phyloP scores from a whole-genome alignment of 2,329 filamentous ascomycete genomes.

The Bipolaris gigantea region DNA sequence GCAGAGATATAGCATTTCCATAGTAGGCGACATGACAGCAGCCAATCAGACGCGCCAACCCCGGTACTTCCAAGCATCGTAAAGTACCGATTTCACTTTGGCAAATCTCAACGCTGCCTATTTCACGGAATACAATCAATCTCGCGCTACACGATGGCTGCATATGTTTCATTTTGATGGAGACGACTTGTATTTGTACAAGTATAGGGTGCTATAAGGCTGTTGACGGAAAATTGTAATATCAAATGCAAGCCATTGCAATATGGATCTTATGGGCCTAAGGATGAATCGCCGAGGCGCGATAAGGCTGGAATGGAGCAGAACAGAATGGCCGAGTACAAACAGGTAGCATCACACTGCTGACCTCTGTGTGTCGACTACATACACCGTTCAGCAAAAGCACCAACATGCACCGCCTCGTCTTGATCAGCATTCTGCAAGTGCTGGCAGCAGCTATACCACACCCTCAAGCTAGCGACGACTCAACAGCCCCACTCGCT shows the following conservation, averaged over 20 bases:
- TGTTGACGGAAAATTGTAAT: constrained; percentile 16
- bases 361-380: background rate
- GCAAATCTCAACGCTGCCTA: constrained; percentile 4
- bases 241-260: constrained; percentile 5
- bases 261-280: constrained; percentile 17
- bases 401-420: constrained; percentile 17
- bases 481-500: background rate
- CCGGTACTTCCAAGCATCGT: constrained; percentile 19
- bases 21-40: constrained; percentile 18
- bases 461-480: constrained; percentile 11
- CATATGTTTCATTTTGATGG: constrained; percentile 11
- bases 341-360: constrained; percentile 3
- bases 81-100: constrained; percentile 20
- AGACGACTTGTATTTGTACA: background rate
- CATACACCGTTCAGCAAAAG: constrained; percentile 1
- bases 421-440: constrained; percentile 11
- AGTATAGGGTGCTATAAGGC: constrained; percentile 12
- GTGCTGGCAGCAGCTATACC: constrained; percentile 14
- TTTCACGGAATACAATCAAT: constrained; percentile 26
- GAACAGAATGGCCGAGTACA: constrained; percentile 5
- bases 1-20: constrained; percentile 22
- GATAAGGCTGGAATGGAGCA: constrained; percentile 4
- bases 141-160: constrained; percentile 1
- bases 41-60: constrained; percentile 22
- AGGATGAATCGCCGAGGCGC: background rate